Conservation (phyloP, 805 yeast genomes). For the Limtongozyma cylindracea region DNA sequence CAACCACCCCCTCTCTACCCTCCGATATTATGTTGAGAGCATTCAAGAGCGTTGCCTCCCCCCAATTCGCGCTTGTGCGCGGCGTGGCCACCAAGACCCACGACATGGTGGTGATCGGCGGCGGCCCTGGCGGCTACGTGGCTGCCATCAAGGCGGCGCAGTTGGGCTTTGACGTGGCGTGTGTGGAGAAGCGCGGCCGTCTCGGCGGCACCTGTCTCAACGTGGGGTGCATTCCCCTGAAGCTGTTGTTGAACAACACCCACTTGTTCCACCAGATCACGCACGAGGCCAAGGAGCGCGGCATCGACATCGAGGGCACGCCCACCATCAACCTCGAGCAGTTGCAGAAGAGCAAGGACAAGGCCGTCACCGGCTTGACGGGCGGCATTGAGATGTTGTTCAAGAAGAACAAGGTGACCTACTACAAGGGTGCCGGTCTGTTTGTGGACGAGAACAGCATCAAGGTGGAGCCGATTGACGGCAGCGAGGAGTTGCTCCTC, state of each 20-base stretch:
- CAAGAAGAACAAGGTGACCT: conserved; percentile 87
- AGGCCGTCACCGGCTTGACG: conserved; percentile 72
- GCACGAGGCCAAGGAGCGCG: conserved; percentile 68
- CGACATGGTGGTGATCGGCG: conserved; percentile 90
- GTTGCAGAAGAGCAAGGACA: conserved; percentile 82
- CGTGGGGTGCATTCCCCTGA: conserved; percentile 98
- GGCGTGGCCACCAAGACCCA: no score
- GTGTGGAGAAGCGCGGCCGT: conserved; percentile 89
- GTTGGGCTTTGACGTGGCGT: conserved; percentile 80
- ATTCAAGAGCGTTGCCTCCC: no score
- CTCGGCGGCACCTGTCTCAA: conserved; percentile 97
- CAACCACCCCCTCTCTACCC: no score
- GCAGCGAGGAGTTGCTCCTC: conserved; percentile 41
- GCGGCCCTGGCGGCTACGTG: conserved; percentile 99
- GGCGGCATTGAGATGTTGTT: conserved; percentile 86
- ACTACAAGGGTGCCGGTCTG: conserved; percentile 83
- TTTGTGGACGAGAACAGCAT: conserved; percentile 62
- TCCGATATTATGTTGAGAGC: no score
- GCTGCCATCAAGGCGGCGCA: conserved; percentile 99
- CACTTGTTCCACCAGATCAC: conserved; percentile 75
- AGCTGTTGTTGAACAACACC: conserved; percentile 84
- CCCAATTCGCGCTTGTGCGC: no score
- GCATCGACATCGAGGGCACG: conserved; percentile 61
- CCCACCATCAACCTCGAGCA: conserved; percentile 51
- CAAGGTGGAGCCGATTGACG: conserved; percentile 69